Evolutionary conservation across 2,329 filamentous ascomycete genomes (phyloP).

Genomic region (Chaetomium sp.): DNA sequence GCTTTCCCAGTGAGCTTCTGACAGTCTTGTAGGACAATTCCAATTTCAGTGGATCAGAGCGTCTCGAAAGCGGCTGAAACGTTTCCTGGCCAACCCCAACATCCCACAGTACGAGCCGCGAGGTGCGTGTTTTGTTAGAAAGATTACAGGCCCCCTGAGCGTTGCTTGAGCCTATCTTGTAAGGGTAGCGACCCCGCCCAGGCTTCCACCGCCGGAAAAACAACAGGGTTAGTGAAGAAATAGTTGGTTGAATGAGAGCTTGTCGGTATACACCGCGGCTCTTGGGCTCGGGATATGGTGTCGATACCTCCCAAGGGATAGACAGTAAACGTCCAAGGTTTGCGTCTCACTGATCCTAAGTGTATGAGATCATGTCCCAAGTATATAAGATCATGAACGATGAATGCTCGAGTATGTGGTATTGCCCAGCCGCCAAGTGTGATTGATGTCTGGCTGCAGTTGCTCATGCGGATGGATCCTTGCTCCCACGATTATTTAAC

Average conservation of each 20-base stretch:
- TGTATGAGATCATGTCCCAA: background rate
- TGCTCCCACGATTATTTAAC: background rate
- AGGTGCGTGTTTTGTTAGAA: background rate
- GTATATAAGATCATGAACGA: background rate
- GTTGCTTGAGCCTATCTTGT: background rate
- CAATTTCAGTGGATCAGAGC: background rate
- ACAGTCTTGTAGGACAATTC: background rate
- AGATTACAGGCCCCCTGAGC: background rate
- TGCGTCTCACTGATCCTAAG: background rate
- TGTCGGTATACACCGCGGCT: background rate
- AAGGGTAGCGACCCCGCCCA: background rate
- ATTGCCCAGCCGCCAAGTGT: background rate
- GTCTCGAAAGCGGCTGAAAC: background rate
- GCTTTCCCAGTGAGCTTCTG: background rate
- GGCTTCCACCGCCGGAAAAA: background rate
- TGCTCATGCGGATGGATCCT: background rate
- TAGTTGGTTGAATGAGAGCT: background rate
- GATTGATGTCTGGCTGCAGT: background rate
- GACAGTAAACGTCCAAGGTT: background rate
- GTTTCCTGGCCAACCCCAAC: too few species aligned
- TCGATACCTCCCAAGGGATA: background rate
- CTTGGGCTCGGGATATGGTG: background rate
- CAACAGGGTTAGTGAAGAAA: background rate
- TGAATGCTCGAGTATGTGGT: background rate
- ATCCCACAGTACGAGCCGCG: too few species aligned